Evolutionary conservation across 768 basidiomycete species (phyloP), one percentile per base, ranked within the genome.

Genomic region (Amanita subjunquillea): DNA sequence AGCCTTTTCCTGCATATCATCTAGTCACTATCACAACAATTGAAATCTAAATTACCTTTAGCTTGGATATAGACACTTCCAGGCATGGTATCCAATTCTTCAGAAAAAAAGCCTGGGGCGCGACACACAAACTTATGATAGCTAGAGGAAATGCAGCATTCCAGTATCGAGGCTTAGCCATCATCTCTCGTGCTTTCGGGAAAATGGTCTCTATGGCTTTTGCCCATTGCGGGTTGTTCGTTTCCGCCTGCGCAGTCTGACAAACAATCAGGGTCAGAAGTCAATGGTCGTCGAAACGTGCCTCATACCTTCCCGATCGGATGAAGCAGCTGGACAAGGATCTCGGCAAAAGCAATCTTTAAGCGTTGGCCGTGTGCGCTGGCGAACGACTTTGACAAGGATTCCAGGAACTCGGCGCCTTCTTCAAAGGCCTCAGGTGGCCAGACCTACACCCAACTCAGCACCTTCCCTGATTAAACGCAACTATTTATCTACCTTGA

Each of bases 211-310:
- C 86, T 29, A 93, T 87, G 0, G 93, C 92, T 63, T 90, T 91
- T 4, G 85, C 90, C 93, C 93, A 97, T 58, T 87, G 77, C 0
- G 93, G 93, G 65, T 94, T 87, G 60, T 96, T 96, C 46, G 94
- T 92, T 69, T 97, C 93, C 5, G 91, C 93, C 69, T 93, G 91
- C 0, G 91, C 94, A 37, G 87, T 94, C 88, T 93, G 50, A 25
- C 20, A 20, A 20, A 47, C 40, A 17, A 12, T 49, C 34, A 54
- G 44, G 60, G 51, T 25, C 15, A 30, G 10, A 39, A 44, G 20
- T 25, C 41, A 27, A 29, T 30, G 23, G 40, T 53, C 34, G 23
- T 20, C 56, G 39, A 6, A 15, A 32, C 5, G 6, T 36, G 13
- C 13, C 48, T 34, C 67, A 40, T 54, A 87, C 91, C 77, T 95